phyloP scores from a whole-genome alignment of 1,284 basidiomycete species.

The Rhodotorula sp. region DNA sequence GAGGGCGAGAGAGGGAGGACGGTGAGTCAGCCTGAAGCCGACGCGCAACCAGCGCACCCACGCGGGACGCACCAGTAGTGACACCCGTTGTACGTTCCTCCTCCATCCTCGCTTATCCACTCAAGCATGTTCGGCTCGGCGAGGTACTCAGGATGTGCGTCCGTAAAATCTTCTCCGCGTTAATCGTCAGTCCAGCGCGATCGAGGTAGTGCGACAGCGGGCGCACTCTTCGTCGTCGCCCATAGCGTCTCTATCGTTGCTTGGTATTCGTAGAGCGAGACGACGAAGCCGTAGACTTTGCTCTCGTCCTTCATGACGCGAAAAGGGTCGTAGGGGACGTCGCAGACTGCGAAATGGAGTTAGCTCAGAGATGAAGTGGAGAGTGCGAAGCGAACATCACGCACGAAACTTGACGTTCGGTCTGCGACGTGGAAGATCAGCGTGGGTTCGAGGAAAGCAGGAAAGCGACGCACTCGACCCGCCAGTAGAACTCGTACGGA shows the following conservation, averaged over 20 bases:
- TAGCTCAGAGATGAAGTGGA: neutral
- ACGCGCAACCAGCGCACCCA: too few relatives aligned
- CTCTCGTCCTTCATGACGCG: slow-evolving; percentile 24
- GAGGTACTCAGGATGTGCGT: slow-evolving; percentile 65
- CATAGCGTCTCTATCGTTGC: slow-evolving; percentile 76
- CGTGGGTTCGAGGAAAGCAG: too few relatives aligned
- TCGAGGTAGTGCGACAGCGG: too few relatives aligned
- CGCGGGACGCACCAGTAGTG: slow-evolving; percentile 2
- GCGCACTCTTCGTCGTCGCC: slow-evolving; percentile 46
- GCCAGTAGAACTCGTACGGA: slow-evolving; percentile 90
- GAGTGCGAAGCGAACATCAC: neutral
- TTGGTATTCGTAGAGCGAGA: slow-evolving; percentile 72
- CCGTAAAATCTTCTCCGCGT: slow-evolving; percentile 61
- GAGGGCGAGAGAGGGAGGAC: too few relatives aligned
- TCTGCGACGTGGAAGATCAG: too few relatives aligned
- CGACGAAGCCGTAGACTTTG: slow-evolving; percentile 23
- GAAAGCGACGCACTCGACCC: slow-evolving; percentile 55
- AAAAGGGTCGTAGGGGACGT: slow-evolving; percentile 44
- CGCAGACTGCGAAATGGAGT: slow-evolving; percentile 25
- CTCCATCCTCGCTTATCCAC: slow-evolving; percentile 69
- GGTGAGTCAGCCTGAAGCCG: too few relatives aligned
- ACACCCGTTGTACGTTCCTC: slow-evolving; percentile 51
- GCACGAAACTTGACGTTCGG: slow-evolving; percentile 39
- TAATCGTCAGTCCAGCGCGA: neutral
- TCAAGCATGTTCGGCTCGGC: slow-evolving; percentile 67